Conservation (phyloP, 2,329 filamentous ascomycete genomes). For the Mycosphaerella sp. region DNA sequence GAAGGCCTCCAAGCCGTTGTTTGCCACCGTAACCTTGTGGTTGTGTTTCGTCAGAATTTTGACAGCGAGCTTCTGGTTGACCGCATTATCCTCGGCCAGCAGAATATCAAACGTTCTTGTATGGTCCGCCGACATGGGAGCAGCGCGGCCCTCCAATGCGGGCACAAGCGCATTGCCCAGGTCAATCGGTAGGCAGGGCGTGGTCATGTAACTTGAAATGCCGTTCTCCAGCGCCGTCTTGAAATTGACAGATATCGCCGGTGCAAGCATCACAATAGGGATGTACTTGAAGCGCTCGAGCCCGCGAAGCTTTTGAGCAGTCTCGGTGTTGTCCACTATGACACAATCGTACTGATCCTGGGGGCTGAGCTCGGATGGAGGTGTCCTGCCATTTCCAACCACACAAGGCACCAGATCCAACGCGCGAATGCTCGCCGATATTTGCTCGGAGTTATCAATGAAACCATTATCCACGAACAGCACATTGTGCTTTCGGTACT, state of each 20-base stretch:
- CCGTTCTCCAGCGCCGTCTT: conserved; percentile 91
- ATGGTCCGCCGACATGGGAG: conserved; percentile 84
- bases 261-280: conserved; percentile 85
- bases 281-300: conserved; percentile 98
- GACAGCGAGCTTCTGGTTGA: conserved; percentile 92
- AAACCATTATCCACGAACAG: conserved; percentile 90
- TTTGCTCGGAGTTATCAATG: conserved; percentile 68
- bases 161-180: conserved; percentile 94
- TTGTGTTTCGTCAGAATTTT: conserved; percentile 98
- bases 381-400: conserved; percentile 63
- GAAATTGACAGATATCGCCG: conserved; percentile 80
- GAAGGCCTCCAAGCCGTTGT: conserved; percentile 88
- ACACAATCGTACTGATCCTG: conserved; percentile 84
- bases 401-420: conserved; percentile 78
- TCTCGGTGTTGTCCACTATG: conserved; percentile 88
- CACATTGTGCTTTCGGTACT: conserved; percentile 89
- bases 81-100: conserved; percentile 91
- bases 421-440: conserved; percentile 68
- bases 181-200: conserved; percentile 88
- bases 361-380: conserved; percentile 45
- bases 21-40: conserved; percentile 83
- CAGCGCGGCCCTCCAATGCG: conserved; percentile 85
- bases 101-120: conserved; percentile 94
- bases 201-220: conserved; percentile 99
- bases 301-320: conserved; percentile 74